Evolutionary conservation across 495 filamentous ascomycete genomes (phyloP).

Genomic region (Aspergillus bridgeri): DNA sequence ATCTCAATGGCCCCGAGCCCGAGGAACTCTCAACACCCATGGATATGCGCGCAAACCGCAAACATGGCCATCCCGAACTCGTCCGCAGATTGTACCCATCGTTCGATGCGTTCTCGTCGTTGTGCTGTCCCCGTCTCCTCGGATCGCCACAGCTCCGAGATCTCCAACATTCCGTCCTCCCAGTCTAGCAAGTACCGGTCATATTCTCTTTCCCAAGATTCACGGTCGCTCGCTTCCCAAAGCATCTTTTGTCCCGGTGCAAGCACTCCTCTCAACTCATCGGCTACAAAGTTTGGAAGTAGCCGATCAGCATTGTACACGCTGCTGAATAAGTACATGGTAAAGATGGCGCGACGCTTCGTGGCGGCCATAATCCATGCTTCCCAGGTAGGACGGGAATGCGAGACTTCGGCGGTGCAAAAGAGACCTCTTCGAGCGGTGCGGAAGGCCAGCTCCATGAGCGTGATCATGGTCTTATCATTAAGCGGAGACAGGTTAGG

Average conservation of each 20-base stretch:
- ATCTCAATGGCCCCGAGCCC: no score
- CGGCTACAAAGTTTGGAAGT: conserved; percentile 44
- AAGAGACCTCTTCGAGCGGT: conserved; percentile 36
- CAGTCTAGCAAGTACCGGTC: conserved; percentile 41
- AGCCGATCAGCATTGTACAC: conserved; percentile 38
- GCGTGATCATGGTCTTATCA: conserved; percentile 41
- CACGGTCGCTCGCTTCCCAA: conserved; percentile 34
- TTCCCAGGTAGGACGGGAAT: conserved; percentile 43
- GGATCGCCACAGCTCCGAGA: conserved; percentile 45
- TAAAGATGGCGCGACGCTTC: conserved; percentile 43
- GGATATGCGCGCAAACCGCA: conserved; percentile 26
- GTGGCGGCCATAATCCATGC: conserved; percentile 46
- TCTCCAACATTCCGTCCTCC: conserved; percentile 31
- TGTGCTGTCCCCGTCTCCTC: conserved; percentile 17
- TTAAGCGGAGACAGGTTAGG: conserved; percentile 24
- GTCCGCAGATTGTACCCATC: conserved; percentile 26
- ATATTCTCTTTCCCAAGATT: conserved; percentile 40
- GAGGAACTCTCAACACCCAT: conserved; percentile 23
- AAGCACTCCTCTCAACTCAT: conserved; percentile 38
- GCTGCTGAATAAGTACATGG: conserved; percentile 49
- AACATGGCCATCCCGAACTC: conserved; percentile 34
- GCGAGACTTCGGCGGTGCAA: conserved; percentile 36
- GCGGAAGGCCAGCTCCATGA: conserved; percentile 42
- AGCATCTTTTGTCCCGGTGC: conserved; percentile 31
- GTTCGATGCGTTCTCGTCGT: conserved; percentile 17